These are phyloP conservation scores for Talaromyces marneffei DNA, from an alignment of 2,329 filamentous ascomycete genomes.

Conservation along the genomic window DNA sequence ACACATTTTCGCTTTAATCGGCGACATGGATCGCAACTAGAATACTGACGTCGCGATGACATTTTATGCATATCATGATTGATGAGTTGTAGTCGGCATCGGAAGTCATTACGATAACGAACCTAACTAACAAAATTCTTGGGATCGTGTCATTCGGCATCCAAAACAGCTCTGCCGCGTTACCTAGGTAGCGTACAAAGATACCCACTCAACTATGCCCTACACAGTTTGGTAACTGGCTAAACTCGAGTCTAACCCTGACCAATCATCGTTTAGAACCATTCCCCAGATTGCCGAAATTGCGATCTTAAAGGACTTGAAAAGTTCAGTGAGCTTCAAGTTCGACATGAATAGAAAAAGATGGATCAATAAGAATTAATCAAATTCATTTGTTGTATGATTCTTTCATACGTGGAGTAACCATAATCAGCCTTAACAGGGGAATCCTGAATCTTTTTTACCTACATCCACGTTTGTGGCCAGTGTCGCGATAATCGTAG, in stretches of 20 bases:
- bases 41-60: not conserved
- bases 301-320: not conserved
- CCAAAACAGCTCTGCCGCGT: not conserved
- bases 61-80: not conserved
- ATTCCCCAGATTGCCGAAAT: not conserved
- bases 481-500: too few relatives aligned
- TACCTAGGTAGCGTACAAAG: not conserved
- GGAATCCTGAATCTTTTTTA: too few relatives aligned
- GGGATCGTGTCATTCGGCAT: not conserved
- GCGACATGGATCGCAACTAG: conserved; percentile 2
- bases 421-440: too few relatives aligned
- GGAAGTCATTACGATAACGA: not conserved
- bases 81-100: not conserved
- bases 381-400: too few relatives aligned
- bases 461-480: too few relatives aligned
- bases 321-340: too few relatives aligned
- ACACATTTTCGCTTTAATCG: conserved; percentile 5
- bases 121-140: not conserved
- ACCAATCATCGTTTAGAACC: not conserved
- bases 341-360: too few relatives aligned
- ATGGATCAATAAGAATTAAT: too few relatives aligned
- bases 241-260: not conserved
- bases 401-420: too few relatives aligned
- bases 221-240: not conserved
- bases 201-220: not conserved